phyloP scores from a whole-genome alignment of 1,284 basidiomycete genomes.

The Cryptococcus sp. region DNA sequence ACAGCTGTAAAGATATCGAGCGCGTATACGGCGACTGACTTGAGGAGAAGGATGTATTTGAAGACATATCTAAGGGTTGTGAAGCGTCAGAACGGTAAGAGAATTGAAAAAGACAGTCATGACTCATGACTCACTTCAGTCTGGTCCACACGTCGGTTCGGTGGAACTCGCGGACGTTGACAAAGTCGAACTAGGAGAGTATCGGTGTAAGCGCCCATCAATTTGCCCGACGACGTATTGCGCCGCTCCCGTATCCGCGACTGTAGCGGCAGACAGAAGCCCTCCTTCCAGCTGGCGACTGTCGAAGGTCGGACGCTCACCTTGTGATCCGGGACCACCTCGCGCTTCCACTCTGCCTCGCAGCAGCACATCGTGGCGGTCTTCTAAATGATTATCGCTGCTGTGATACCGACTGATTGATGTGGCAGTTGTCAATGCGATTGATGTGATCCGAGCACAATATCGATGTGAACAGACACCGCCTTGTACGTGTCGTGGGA shows the following conservation, averaged over 20 bases:
- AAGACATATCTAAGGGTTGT: constrained; percentile 70
- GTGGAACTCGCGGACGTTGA: constrained; percentile 84
- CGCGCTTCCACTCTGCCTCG: constrained; percentile 85
- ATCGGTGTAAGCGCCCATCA: background rate
- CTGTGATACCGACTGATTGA: too few species aligned
- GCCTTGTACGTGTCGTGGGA: too few species aligned
- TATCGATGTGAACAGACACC: too few species aligned
- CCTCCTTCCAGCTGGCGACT: background rate
- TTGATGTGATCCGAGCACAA: too few species aligned
- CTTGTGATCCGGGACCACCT: constrained; percentile 97
- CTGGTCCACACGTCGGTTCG: constrained; percentile 83
- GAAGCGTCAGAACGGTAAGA: background rate
- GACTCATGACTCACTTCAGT: constrained; percentile 64
- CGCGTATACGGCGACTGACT: constrained; percentile 91
- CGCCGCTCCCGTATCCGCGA: too few species aligned
- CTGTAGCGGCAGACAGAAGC: too few species aligned
- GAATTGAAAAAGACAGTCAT: background rate
- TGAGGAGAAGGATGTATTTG: constrained; percentile 88
- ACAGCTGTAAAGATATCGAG: constrained; percentile 97
- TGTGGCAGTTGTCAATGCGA: too few species aligned
- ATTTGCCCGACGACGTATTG: background rate
- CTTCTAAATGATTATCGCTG: too few species aligned
- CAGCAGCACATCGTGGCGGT: constrained; percentile 50
- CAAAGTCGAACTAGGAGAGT: constrained; percentile 82
- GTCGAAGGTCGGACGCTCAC: constrained; percentile 55